Evolutionary conservation across 768 basidiomycete species (phyloP), one percentile per base, ranked within the genome.

Genomic region (Chalciporus chontae): DNA sequence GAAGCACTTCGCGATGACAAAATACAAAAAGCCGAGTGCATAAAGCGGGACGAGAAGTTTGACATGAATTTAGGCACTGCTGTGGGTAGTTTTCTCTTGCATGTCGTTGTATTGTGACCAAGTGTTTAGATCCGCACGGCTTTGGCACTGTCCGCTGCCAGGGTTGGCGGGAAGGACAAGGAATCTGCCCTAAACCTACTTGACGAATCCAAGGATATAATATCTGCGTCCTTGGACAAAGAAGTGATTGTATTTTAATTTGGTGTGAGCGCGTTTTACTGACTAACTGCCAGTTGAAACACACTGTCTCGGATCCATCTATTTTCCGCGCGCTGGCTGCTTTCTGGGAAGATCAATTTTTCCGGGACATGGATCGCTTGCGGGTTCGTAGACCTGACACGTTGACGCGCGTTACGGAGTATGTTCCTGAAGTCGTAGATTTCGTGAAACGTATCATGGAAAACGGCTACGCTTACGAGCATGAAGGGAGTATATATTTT

Each of bases 361-460:
- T 95, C 73, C 73, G 82, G 26, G 94, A 97, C 61, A 99, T 99
- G 96, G 71, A 74, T 14, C 81, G 85, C n/a, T 78, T 99, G 15
- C 80, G 80, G 54, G 88, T 98, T 36, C 83, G 86, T 50, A 82
- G 86, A 18, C 94, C 96, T 15, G 92, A 95, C 65, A 90, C 83
- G 4, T 69, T 97, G 47, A 98, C 96, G 1, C 85, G 95, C 37
- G 96, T 98, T 5, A 94, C 94, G 1, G 96, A 98, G 69, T 99
- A 93, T 68, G 86, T 99, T 8, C 91, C 94, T 4, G 94, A 98
- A 70, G 90, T 97, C 55, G 90, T 94, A 43, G 69, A 79, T 4
- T 99, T 94, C 66, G 87, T 98, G 34, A 79, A 93, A 64, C 73
- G 79, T 21, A 90, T 98, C 63, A 74, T 96, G 51, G 71, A 79